Conservation (phyloP, 2,329 filamentous ascomycete genomes). For the Penicillium sp. region DNA sequence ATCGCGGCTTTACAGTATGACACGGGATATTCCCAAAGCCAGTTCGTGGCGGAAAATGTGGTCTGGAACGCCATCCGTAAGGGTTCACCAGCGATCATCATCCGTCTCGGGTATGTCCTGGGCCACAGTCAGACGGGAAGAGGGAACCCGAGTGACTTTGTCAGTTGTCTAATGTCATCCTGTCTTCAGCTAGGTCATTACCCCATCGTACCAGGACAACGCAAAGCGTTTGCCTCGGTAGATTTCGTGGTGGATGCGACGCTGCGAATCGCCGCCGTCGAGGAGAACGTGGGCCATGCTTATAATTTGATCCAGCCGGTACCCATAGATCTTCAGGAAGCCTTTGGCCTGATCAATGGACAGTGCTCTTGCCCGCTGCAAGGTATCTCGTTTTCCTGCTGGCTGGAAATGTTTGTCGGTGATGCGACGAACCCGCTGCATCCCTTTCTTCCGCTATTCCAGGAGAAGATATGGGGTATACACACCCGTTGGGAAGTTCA, state of each 20-base stretch:
- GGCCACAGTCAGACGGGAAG: constrained; percentile 19
- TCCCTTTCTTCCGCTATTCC: neutral
- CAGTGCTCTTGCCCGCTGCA: neutral
- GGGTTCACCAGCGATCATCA: constrained; percentile 21
- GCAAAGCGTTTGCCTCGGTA: constrained; percentile 16
- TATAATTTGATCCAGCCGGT: constrained; percentile 19
- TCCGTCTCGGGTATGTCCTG: constrained; percentile 20
- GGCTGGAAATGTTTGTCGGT: neutral
- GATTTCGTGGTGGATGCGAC: constrained; percentile 17
- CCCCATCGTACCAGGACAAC: constrained; percentile 10
- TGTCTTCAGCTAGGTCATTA: constrained; percentile 18
- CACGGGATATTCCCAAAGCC: constrained; percentile 23
- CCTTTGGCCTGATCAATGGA: neutral
- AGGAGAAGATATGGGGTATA: neutral
- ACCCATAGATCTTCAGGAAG: neutral
- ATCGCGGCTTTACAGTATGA: constrained; percentile 1
- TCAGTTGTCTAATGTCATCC: constrained; percentile 18
- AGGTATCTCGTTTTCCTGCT: neutral
- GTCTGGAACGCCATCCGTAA: constrained; percentile 17
- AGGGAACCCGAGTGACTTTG: constrained; percentile 18
- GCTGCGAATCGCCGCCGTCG: constrained; percentile 11
- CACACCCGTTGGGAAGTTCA: neutral
- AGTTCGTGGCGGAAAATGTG: constrained; percentile 23
- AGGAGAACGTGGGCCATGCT: constrained; percentile 16
- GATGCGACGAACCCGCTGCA: neutral